Percentiles rank a stretch among this genome's conserved stretches.
These are phyloP conservation scores for Stereum hirsutum DNA, from an alignment of 1,284 basidiomycete species.

Conservation along the genomic window DNA sequence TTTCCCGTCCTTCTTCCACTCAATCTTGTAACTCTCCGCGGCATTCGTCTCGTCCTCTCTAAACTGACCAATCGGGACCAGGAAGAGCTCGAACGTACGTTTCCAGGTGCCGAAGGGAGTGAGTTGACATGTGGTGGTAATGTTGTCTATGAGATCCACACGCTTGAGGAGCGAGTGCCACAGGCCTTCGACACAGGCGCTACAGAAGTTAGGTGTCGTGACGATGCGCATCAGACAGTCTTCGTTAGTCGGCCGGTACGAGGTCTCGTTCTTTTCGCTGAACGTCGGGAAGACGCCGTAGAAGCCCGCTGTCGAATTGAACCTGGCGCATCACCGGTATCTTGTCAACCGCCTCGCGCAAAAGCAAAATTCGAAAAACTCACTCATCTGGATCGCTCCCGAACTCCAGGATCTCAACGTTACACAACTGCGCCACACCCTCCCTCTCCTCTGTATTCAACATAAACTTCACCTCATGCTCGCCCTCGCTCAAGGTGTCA, in stretches of 20 bases:
- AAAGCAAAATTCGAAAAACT: conserved; percentile 15
- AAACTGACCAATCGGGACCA: conserved; percentile 55
- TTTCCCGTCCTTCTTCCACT: conserved; percentile 40
- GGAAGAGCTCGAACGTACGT: conserved; percentile 29
- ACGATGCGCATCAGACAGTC: conserved; percentile 80
- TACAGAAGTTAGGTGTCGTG: conserved; percentile 65
- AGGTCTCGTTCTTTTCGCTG: conserved; percentile 49
- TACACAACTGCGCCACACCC: conserved; percentile 65
- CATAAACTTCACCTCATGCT: conserved; percentile 48
- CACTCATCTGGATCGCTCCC: conserved; percentile 55
- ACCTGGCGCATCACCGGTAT: conserved; percentile 33
- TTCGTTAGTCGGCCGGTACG: conserved; percentile 74
- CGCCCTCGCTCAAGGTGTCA: conserved; percentile 32
- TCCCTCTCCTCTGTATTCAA: conserved; percentile 41
- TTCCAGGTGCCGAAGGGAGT: conserved; percentile 11
- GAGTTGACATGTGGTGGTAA: conserved; percentile 27
- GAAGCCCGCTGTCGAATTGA: conserved; percentile 46
- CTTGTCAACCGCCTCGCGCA: not conserved
- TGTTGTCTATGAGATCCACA: conserved; percentile 50
- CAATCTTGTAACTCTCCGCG: conserved; percentile 44
- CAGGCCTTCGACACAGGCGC: conserved; percentile 65
- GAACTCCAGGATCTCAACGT: conserved; percentile 70
- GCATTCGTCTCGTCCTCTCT: conserved; percentile 25
- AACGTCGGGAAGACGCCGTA: conserved; percentile 75
- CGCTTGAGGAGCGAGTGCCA: conserved; percentile 55